phyloP scores from a whole-genome alignment of 495 filamentous ascomycete genomes.

The Aspergillus egyptiacus region DNA sequence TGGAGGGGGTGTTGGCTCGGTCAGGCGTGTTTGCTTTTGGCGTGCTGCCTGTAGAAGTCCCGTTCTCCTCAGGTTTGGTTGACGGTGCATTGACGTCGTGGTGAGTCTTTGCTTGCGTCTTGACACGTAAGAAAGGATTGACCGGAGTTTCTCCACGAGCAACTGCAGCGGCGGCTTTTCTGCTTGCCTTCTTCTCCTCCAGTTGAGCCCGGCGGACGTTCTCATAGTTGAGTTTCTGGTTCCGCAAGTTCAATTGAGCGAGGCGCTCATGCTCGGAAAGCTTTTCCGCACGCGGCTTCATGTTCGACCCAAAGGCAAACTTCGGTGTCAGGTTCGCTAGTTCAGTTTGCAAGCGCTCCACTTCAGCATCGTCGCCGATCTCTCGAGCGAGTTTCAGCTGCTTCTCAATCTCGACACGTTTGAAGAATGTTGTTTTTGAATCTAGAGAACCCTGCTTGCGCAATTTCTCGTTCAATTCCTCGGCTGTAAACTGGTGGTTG shows the following conservation, averaged over 20 bases:
- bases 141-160: constrained; percentile 47
- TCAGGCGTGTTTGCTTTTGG: constrained; percentile 26
- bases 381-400: constrained; percentile 59
- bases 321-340: constrained; percentile 64
- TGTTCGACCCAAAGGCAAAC: constrained; percentile 60
- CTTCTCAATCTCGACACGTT: constrained; percentile 56
- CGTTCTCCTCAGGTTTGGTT: constrained; percentile 28
- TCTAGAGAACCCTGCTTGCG: constrained; percentile 58
- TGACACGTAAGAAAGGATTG: constrained; percentile 57
- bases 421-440: constrained; percentile 53
- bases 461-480: constrained; percentile 72
- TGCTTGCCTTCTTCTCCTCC: constrained; percentile 62
- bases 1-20: constrained; percentile 37
- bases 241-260: constrained; percentile 66
- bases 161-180: constrained; percentile 50
- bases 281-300: constrained; percentile 37
- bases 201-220: constrained; percentile 80
- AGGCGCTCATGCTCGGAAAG: constrained; percentile 66
- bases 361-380: constrained; percentile 54
- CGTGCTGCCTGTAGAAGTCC: constrained; percentile 36
- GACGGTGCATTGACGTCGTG: constrained; percentile 43
- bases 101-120: constrained; percentile 55
- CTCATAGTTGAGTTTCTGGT: constrained; percentile 72
- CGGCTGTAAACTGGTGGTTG: constrained; percentile 70
- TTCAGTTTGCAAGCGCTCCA: constrained; percentile 56